phyloP scores from a whole-genome alignment of 148 eudicot species.

The Diospyros kaki region DNA sequence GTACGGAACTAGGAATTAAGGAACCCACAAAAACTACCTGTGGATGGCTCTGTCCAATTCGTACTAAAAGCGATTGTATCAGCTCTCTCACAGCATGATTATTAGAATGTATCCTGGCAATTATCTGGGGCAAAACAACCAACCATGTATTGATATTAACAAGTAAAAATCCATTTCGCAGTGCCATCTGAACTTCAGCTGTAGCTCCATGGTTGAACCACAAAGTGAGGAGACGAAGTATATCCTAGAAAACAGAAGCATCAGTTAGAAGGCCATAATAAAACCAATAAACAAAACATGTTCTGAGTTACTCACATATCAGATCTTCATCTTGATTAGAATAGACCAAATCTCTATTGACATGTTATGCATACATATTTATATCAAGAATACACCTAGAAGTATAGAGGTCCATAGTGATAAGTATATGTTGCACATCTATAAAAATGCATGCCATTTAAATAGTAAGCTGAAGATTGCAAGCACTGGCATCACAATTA shows the following conservation, averaged over 20 bases:
- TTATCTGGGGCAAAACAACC: slow-evolving; percentile 95
- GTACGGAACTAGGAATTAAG: not conserved
- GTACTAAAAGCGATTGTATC: slow-evolving; percentile 89
- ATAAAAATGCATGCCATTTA: too few relatives aligned
- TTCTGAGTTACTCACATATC: not conserved
- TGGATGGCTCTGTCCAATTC: slow-evolving; percentile 94
- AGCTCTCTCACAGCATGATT: slow-evolving; percentile 89
- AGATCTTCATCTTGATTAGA: too few relatives aligned
- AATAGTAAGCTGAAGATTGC: too few relatives aligned
- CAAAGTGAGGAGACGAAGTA: slow-evolving; percentile 91
- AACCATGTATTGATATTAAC: slow-evolving; percentile 98
- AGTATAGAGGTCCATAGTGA: too few relatives aligned
- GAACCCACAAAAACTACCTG: slow-evolving; percentile 49
- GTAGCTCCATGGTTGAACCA: slow-evolving; percentile 99
- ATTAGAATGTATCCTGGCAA: slow-evolving; percentile 96
- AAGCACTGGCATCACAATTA: too few relatives aligned
- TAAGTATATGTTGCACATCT: too few relatives aligned
- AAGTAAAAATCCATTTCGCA: slow-evolving; percentile 76
- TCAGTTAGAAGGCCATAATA: slow-evolving; percentile 1
- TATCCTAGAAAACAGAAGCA: slow-evolving; percentile 52
- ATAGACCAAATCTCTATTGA: too few relatives aligned
- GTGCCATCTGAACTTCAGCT: slow-evolving; percentile 83
- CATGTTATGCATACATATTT: too few relatives aligned
- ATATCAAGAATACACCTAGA: too few relatives aligned
- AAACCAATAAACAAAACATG: not conserved